Evolutionary conservation across 73 alveolate genomes (phyloP), one percentile per base, ranked within the genome.

Genomic region (Paramecium octaurelia): DNA sequence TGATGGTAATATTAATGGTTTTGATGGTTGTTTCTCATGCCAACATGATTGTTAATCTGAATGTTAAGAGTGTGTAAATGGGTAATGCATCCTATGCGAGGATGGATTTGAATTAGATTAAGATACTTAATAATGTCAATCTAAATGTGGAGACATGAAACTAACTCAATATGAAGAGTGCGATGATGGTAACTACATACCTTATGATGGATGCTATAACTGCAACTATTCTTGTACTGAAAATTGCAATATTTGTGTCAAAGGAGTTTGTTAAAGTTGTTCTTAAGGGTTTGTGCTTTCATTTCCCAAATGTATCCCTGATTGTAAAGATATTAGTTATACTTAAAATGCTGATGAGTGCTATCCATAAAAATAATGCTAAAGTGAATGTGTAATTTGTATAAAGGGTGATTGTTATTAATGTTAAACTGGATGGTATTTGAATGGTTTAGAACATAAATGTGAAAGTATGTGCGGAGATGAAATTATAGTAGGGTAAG

Each of bases 21-120:
- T 92, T 18, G 98, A 95, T 93, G 98, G 98, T 6, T 95, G 98
- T 40, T 44, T 69, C 20, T 9, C 50, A 14, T 93, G 98, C 20
- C 11, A 42, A 35, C 31, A 84, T 20, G 96, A 95, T 43, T 60
- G 34, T 7, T 96, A 95, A 31, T 93, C 42, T 85, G 40, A 57
- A 7, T 95, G 98, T 70, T 59, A 68, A 23, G 95, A 86, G 3
- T 96, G 98, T 8, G 29, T 59, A 27, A 48, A 43, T 27, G 95
- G 86, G 2, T 88, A 88, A 16, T 91, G 95, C 54, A 11, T 12
- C 4, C 1, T 34, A 6, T 76, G 89, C 38, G 9, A 42, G 1
- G 29, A 21, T 38, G 71, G 42, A 24, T 58, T 38, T 14, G 68
- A 43, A 85, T 57, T 36, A 83, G 86, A 44, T 38, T 36, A 64